Base-by-base conservation (phyloP, 441 rosid genomes). In the Brassica balearica region DNA sequence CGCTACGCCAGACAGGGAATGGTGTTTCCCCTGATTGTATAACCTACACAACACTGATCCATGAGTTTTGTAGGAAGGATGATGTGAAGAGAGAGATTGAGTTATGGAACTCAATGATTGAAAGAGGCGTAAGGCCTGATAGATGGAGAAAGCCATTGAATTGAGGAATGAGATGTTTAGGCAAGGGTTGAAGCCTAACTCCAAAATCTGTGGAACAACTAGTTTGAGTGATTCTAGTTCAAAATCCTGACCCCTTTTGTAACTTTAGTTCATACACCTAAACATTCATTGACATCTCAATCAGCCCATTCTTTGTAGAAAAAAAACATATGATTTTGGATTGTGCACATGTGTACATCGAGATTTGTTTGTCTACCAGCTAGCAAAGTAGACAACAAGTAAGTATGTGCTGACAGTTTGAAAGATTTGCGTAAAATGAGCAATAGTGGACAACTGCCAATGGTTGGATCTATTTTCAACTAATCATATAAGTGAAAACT, bases 21-120 rank as follows among this genome's bases (percentile, higher is more conserved):
- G 90, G 87, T 59, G 74, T 90, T 69, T 81, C 79, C 19, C 99
- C 97, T 2, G 97, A 93, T 82, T 91, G 96, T 77, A 83, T 95
- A 75, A 90, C 97, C 3, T 93, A 91, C 77, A 89, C 99, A 19
- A 95, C 97, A 10, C 78, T 95, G 78, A 90, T 95, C 62, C 83
- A 84, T 59, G 91, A 93, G 85, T 84, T 82, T 6, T 89, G 95
- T 73, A 83, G 77, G 81, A 80, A 79, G 76, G 89, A 88, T 7
- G 68, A 83, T 71, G 82, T 95, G 78, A 78, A 69, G 61, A 88
- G 87, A 81, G 96, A 97, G 5, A 64, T 89, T 14, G 67, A 78
- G 77, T 74, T 90, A 65, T 95, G 99, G 99, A 84, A 90, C 64
- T 78, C 77, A 2, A 93, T 95, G 99, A 85, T 73, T 3, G 76